These are phyloP conservation scores for Mariannaea elegans DNA, from an alignment of 2,329 filamentous ascomycete species.

Conservation along the genomic window DNA sequence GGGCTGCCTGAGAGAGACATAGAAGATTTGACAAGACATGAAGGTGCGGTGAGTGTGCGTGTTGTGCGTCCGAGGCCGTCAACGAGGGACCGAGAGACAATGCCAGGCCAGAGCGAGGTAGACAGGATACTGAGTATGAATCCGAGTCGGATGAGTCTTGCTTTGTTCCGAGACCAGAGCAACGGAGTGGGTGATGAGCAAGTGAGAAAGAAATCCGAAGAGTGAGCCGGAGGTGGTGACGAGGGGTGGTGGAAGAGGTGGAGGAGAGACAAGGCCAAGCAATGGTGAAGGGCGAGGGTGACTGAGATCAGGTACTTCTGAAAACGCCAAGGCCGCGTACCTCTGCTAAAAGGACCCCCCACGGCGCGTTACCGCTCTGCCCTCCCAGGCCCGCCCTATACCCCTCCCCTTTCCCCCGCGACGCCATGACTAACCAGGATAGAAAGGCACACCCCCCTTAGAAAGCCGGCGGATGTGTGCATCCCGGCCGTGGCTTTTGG, in stretches of 20 bases:
- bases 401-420: constrained; percentile 10
- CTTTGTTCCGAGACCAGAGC: not conserved
- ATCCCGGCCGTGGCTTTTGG: not conserved
- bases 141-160: not conserved
- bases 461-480: not conserved
- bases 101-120: not conserved
- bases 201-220: not conserved
- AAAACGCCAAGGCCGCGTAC: constrained; percentile 14
- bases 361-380: constrained; percentile 9
- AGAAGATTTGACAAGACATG: not conserved
- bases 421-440: not conserved
- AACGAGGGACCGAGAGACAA: not conserved
- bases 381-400: constrained; percentile 3
- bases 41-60: not conserved
- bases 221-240: not conserved
- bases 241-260: not conserved
- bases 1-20: not conserved
- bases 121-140: not conserved
- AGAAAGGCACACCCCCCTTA: not conserved
- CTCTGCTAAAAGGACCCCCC: constrained; percentile 10
- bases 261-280: not conserved
- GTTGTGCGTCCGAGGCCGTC: not conserved
- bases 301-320: constrained; percentile 16
- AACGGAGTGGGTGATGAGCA: not conserved
- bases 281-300: not conserved